Conservation (phyloP, 2,329 filamentous ascomycete genomes). For the Drechslerella dactyloides region DNA sequence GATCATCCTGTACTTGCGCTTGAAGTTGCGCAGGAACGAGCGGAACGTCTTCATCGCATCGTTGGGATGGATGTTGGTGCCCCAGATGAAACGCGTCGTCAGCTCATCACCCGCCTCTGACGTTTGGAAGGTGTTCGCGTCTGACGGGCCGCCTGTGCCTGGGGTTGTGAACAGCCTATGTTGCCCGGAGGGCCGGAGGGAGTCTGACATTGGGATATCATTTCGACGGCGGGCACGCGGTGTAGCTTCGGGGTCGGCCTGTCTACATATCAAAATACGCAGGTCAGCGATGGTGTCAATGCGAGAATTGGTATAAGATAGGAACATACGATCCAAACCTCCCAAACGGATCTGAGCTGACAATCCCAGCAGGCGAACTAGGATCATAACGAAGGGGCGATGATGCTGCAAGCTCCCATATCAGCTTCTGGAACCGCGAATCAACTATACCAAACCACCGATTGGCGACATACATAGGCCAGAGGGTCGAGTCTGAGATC, state of each 20-base stretch:
- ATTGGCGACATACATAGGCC: constrained; percentile 11
- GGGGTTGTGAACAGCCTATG: constrained; percentile 70
- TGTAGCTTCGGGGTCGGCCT: constrained; percentile 36
- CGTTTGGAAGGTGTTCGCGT: constrained; percentile 64
- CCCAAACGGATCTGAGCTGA: constrained; percentile 19
- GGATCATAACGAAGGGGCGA: constrained; percentile 54
- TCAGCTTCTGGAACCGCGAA: constrained; percentile 1
- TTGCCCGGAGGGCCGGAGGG: constrained; percentile 61
- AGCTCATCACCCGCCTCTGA: constrained; percentile 79
- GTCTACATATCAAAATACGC: constrained; percentile 24
- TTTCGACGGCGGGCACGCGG: constrained; percentile 50
- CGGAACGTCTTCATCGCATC: constrained; percentile 88
- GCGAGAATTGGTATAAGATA: background rate
- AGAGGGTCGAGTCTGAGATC: constrained; percentile 12
- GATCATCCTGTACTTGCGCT: constrained; percentile 91
- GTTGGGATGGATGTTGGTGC: constrained; percentile 91
- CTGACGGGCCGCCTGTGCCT: constrained; percentile 69
- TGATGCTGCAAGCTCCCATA: constrained; percentile 47
- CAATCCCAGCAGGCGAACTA: constrained; percentile 52
- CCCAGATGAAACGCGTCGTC: constrained; percentile 88
- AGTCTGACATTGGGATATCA: constrained; percentile 55
- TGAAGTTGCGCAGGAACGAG: constrained; percentile 90
- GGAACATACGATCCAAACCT: constrained; percentile 22
- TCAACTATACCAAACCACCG: background rate
- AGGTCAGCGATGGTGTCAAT: background rate